Base-by-base conservation (phyloP, 2,329 filamentous ascomycete genomes). In the Pseudovirgaria hyperparasitica region DNA sequence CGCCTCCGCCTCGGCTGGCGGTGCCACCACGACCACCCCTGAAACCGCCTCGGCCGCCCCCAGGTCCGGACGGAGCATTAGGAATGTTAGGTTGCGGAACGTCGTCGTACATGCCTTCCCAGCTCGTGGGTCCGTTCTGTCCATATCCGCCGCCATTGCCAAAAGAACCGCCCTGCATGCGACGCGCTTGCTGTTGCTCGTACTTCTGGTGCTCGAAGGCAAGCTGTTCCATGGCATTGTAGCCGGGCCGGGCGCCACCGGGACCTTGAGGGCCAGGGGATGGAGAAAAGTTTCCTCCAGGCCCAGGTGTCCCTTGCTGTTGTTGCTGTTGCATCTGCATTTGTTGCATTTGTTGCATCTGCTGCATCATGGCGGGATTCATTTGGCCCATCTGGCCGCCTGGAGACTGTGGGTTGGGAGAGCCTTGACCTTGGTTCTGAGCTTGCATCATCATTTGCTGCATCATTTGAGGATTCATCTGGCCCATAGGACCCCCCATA, bases 71-170 rank as follows among this genome's bases (percentile, higher is more conserved):
- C 38, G 63, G 60, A 30, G 55, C 25, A 6, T 23, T 54, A 41
- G 58, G 63, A 39, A 76, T 69, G 41, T 76, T 76, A 5, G 82
- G 82, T 48, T 87, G 82, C 10, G 85, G 86, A 2, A 86, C 82
- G 50, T 94, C 87, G 50, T 96, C 87, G 53, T 94, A 96, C 85
- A 93, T 93, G 45, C 87, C 87, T 53, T 96, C 87, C 85, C 86
- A 94, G 21, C 78, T 86, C 14, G 81, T 82, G n/a, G 79, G 78
- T 10, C 73, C 74, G 23, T 72, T 73, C 30, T 62, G 61, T 19
- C 58, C 67, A 25, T 58, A 67, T 51, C 50, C 54, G 15, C 54
- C 54, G 30, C 44, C 48, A 23, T 38, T 34, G 9, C 24, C 26
- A 9, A 11, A 13, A 27, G 39, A 30, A 18, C 39, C 40, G 35